Conservation (phyloP, 805 yeast genomes). For the Candida methanosorbosa region DNA sequence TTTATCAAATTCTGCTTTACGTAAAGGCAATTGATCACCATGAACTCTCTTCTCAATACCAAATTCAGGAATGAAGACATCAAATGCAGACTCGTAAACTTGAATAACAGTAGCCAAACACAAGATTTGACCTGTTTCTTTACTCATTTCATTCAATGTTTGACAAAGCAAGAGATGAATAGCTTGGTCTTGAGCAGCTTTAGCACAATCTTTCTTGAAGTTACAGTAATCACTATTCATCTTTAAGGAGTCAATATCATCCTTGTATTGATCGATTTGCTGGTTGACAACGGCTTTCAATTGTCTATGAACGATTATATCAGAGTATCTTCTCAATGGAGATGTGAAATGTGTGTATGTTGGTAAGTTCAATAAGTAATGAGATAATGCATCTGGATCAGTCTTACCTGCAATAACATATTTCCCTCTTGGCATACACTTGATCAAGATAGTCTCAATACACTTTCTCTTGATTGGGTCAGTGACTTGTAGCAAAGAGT, state of each 20-base stretch:
- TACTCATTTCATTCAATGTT: constrained; percentile 67
- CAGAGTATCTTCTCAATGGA: constrained; percentile 88
- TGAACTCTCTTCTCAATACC: constrained; percentile 95
- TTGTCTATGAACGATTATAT: constrained; percentile 88
- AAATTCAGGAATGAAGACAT: constrained; percentile 83
- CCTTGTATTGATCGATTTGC: constrained; percentile 30
- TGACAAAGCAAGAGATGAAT: constrained; percentile 80
- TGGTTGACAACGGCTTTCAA: constrained; percentile 53
- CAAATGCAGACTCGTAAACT: constrained; percentile 94
- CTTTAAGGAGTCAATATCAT: constrained; percentile 62
- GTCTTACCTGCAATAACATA: constrained; percentile 84
- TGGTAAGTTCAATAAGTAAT: constrained; percentile 76
- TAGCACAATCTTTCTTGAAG: constrained; percentile 92
- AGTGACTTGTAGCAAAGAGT: constrained; percentile 55
- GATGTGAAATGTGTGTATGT: constrained; percentile 90
- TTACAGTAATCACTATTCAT: constrained; percentile 88
- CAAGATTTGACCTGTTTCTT: constrained; percentile 69
- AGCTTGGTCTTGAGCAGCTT: constrained; percentile 89
- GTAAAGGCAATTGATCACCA: constrained; percentile 91
- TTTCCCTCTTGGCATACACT: constrained; percentile 78
- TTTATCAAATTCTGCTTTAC: constrained; percentile 87
- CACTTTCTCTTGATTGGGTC: constrained; percentile 60
- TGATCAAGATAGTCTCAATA: constrained; percentile 69
- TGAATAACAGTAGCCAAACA: constrained; percentile 83
- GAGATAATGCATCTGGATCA: constrained; percentile 69